These are phyloP conservation scores for Saccharum hybrid DNA, from an alignment of 202 grass and related monocot genomes.

Conservation along the genomic window DNA sequence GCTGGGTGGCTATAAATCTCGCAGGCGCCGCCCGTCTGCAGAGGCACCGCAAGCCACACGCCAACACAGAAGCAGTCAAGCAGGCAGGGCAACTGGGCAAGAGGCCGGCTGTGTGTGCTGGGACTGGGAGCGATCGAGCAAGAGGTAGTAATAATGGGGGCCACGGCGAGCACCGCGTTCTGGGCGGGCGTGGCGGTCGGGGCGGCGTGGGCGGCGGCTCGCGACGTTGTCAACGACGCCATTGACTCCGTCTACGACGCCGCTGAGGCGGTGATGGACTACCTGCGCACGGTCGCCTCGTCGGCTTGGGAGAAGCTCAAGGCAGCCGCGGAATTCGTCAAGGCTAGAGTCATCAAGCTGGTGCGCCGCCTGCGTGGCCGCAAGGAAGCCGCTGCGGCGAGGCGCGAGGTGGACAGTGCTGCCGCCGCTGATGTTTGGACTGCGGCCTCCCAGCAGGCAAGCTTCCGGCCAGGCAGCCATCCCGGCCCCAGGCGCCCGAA, in stretches of 20 bases:
- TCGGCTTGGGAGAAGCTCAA: neutral
- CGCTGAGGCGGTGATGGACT: neutral
- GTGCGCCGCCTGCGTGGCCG: neutral
- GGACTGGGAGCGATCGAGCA: neutral
- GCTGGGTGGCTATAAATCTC: no score
- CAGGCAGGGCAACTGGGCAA: no score
- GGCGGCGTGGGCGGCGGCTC: no score
- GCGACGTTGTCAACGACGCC: neutral
- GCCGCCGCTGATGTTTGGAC: neutral
- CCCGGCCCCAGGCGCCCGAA: no score
- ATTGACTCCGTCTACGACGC: neutral
- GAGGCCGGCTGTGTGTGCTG: no score
- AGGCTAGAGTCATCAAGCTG: neutral
- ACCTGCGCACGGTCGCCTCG: neutral
- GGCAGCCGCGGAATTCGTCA: neutral
- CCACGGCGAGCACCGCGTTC: neutral
- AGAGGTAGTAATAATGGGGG: no score
- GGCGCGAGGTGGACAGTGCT: neutral
- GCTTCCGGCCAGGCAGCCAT: no score
- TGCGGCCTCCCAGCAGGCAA: no score
- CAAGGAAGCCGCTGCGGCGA: neutral
- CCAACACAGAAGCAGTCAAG: no score
- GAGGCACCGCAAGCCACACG: no score
- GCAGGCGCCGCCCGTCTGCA: no score
- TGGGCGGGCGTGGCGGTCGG: neutral